Conservation (phyloP, 305 asterid species). For the Fraxinus ornus region DNA sequence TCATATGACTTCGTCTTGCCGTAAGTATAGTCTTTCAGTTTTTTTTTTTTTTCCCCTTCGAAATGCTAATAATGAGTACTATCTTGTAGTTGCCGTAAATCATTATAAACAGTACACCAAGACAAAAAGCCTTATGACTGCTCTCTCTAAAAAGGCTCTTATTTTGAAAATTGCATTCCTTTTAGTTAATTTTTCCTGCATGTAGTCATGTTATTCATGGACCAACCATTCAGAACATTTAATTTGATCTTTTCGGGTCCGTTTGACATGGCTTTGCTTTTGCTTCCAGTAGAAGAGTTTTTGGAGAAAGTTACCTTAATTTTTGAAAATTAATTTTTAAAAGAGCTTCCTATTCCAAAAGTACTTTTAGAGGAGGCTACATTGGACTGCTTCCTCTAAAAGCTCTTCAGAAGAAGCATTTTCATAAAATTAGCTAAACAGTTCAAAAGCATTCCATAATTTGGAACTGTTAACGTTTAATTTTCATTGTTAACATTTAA, state of each 20-base stretch:
- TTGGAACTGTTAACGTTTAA: too few relatives aligned
- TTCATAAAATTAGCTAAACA: background rate
- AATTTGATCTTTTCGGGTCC: background rate
- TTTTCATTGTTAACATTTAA: too few relatives aligned
- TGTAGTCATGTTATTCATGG: background rate
- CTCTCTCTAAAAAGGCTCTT: background rate
- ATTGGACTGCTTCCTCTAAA: background rate
- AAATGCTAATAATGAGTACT: background rate
- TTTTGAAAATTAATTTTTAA: too few relatives aligned
- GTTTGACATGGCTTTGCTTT: background rate
- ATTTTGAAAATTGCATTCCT: background rate
- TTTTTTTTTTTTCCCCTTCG: background rate
- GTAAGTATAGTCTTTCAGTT: constrained; percentile 49
- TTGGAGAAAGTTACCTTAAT: too few relatives aligned
- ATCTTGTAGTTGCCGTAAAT: background rate
- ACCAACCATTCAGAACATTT: background rate
- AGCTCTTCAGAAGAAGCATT: background rate
- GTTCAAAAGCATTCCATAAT: background rate
- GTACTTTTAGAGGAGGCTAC: background rate
- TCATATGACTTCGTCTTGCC: constrained; percentile 86
- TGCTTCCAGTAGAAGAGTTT: too few relatives aligned
- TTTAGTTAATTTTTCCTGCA: background rate
- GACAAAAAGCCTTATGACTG: background rate
- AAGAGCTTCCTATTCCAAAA: too few relatives aligned
- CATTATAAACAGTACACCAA: background rate